Conservation (phyloP, 1,284 basidiomycete species). For the Apiotrichum veenhuisii region DNA sequence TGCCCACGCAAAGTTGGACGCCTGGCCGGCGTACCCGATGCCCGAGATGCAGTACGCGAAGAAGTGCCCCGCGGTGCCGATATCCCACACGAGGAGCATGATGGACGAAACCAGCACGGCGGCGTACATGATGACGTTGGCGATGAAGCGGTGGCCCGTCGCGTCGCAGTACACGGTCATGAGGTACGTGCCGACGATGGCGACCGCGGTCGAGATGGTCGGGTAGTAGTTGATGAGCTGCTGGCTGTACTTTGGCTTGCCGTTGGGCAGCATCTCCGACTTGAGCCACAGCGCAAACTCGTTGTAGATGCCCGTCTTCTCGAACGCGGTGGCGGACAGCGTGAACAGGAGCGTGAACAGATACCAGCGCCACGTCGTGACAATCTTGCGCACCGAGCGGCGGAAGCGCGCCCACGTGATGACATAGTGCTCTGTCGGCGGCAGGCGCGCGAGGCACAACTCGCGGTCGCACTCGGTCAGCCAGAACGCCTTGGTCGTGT, state of each 20-base stretch:
- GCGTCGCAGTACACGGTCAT: slow-evolving; percentile 37
- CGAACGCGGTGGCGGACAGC: slow-evolving; percentile 28
- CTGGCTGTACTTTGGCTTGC: slow-evolving; percentile 5
- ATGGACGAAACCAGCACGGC: slow-evolving; percentile 29
- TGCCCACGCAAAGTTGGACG: slow-evolving; percentile 45
- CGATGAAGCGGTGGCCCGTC: slow-evolving; percentile 39
- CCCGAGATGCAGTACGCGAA: slow-evolving; percentile 39
- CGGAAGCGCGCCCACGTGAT: slow-evolving; percentile 29
- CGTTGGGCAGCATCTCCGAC: slow-evolving; percentile 5
- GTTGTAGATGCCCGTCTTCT: slow-evolving; percentile 37
- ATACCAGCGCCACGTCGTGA: slow-evolving; percentile 32
- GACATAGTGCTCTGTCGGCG: slow-evolving; percentile 23
- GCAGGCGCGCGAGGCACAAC: slow-evolving; percentile 30
- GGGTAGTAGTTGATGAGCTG: slow-evolving; percentile 37
- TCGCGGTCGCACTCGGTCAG: slow-evolving; percentile 34
- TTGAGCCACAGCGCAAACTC: slow-evolving; percentile 39
- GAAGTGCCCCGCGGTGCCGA: slow-evolving; percentile 26
- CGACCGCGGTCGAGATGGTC: slow-evolving; percentile 28
- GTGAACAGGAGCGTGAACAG: slow-evolving; percentile 39
- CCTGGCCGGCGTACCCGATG: slow-evolving; percentile 44
- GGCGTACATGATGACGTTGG: slow-evolving; percentile 41
- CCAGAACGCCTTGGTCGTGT: slow-evolving; percentile 40
- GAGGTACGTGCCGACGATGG: slow-evolving; percentile 38
- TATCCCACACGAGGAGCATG: slow-evolving; percentile 39
- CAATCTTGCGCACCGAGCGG: slow-evolving; percentile 20